Evolutionary conservation across 2,329 filamentous ascomycete genomes (phyloP), one percentile per base, ranked within the genome.

Genomic region (Aureobasidium pullulans): DNA sequence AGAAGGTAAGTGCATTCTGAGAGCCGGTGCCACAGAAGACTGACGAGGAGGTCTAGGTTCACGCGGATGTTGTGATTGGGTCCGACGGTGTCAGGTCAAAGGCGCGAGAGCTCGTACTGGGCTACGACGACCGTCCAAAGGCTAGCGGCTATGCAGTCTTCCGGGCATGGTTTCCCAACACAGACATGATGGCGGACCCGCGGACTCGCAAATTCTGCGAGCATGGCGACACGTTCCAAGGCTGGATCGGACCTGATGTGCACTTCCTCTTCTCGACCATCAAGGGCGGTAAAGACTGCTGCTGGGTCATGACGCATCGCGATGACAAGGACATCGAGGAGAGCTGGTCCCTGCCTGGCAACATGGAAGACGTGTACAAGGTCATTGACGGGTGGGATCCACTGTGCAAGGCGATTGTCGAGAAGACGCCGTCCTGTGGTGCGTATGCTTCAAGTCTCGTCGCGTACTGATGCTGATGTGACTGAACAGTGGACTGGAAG

Each of bases 91-190:
- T 81, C 60, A 76, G 80, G 61, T 79, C 76, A 43, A 75, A 76
- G 23, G 76, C 79, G 0, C 69, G 79, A n/a, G 76, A 78, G 60
- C 70, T 80, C 1, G 79, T 81, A 4, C 71, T 81, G 3, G 79
- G 79, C 1, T 80, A 79, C 34, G 72, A 75, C 40, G 79, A 81
- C 61, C 77, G 77, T 49, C 79, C 78, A 0, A 80, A 81, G 65
- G 78, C 76, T 36, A 78, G 75, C 46, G 79, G 79, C 0, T 81
- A 81, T 62, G 78, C 79, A 1, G 79, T 79, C 34, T 82, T 77
- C 70, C 71, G 79, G 28, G 77, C 79, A 0, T 81, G 71, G 71
- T 72, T 73, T 60, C 58, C 62, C 10, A 71, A 71, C 60, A 69
- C 69, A 13, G 70, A 72, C 37, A 73, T 75, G 71, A 60, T 72